These are phyloP conservation scores for Astragalus membranaceus DNA, from an alignment of 306 rosid species.

Conservation along the genomic window DNA sequence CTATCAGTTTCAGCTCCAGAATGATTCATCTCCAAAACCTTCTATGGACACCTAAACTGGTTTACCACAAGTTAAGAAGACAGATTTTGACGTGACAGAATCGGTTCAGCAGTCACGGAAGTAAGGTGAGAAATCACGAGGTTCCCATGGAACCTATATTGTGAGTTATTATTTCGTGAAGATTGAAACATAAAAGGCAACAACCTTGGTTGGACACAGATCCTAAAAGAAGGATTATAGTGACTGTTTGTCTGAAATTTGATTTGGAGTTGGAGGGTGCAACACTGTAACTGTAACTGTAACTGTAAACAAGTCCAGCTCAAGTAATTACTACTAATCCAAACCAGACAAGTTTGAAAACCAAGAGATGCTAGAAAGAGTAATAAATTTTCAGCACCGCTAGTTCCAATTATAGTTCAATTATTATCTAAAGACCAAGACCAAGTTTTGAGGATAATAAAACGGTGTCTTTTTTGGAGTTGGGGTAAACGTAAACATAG, in stretches of 20 bases:
- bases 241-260: background rate
- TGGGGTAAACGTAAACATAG: background rate
- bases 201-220: background rate
- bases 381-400: background rate
- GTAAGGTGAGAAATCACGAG: slow-evolving; percentile 29
- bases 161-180: slow-evolving; percentile 49
- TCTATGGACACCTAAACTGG: slow-evolving; percentile 18
- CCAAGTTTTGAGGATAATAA: background rate
- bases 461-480: slow-evolving; percentile 10
- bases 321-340: background rate
- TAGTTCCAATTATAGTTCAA: slow-evolving; percentile 19
- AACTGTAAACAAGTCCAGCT: too few species aligned
- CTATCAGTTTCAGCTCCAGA: slow-evolving; percentile 32
- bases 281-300: background rate
- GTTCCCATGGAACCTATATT: slow-evolving; percentile 22
- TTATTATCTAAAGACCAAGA: background rate
- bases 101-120: slow-evolving; percentile 18
- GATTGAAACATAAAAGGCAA: slow-evolving; percentile 36
- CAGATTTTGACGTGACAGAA: slow-evolving; percentile 11
- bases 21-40: slow-evolving; percentile 37
- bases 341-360: background rate
- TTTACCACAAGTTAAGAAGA: slow-evolving; percentile 2
- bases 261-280: background rate
- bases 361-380: background rate
- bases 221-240: background rate